Percentiles rank a stretch among this genome's conserved stretches.
phyloP scores from a whole-genome alignment of 495 filamentous ascomycete species.

The Penicillium diatomitis region DNA sequence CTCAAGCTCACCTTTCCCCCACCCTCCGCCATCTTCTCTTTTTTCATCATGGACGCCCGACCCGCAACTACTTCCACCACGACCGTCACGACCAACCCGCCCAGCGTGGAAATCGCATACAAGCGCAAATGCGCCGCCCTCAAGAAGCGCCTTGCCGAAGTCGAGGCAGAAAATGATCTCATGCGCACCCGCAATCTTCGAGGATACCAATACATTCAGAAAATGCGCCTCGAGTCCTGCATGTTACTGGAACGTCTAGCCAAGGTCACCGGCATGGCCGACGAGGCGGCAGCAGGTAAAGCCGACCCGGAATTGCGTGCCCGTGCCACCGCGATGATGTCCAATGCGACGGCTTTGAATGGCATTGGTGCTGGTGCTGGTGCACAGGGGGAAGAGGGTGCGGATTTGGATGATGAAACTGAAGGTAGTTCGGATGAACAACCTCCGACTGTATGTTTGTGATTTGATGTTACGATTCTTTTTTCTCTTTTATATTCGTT shows the following conservation, averaged over 20 bases:
- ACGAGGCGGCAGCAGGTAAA: slow-evolving; percentile 30
- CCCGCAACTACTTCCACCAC: slow-evolving; percentile 17
- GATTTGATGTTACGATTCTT: background rate
- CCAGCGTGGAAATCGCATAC: slow-evolving; percentile 92
- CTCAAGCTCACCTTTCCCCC: background rate
- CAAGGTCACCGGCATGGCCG: slow-evolving; percentile 69
- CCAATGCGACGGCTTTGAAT: slow-evolving; percentile 17
- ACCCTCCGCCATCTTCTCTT: background rate
- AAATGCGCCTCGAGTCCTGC: slow-evolving; percentile 83
- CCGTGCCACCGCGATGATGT: slow-evolving; percentile 27
- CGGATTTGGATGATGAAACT: slow-evolving; percentile 35
- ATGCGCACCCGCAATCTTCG: slow-evolving; percentile 71
- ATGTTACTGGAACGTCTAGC: slow-evolving; percentile 83
- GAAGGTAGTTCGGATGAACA: slow-evolving; percentile 42
- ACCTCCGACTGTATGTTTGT: slow-evolving; percentile 33
- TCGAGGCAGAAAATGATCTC: slow-evolving; percentile 80
- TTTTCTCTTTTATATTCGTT: background rate
- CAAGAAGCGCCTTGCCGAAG: slow-evolving; percentile 79
- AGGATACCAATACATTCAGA: slow-evolving; percentile 71
- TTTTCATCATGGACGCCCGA: slow-evolving; percentile 23
- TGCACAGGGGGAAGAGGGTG: slow-evolving; percentile 15
- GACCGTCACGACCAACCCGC: slow-evolving; percentile 41
- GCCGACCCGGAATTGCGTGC: slow-evolving; percentile 29
- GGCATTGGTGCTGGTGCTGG: slow-evolving; percentile 9
- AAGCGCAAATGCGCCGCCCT: slow-evolving; percentile 94